A percentile compares a stretch with the other conserved stretches of the same genome.
Conservation (phyloP, 345 rosid species). For the Eucalyptus tenuipes region DNA sequence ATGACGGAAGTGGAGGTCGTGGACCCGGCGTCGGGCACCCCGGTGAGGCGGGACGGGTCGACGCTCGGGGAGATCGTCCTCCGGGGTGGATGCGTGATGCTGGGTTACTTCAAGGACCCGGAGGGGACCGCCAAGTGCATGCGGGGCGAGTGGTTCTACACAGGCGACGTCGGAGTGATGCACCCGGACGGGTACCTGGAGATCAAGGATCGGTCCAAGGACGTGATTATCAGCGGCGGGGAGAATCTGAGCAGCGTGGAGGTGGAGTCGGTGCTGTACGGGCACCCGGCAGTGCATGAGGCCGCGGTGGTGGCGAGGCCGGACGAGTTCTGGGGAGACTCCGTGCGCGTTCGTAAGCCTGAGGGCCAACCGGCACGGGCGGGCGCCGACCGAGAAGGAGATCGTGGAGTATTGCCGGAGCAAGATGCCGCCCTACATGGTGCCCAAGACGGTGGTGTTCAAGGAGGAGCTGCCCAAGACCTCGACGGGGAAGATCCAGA, state of each 20-base stretch:
- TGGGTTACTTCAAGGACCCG: constrained; percentile 66
- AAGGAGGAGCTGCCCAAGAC: constrained; percentile 11
- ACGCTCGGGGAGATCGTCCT: constrained; percentile 56
- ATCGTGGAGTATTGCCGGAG: constrained; percentile 2
- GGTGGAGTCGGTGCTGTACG: constrained; percentile 58
- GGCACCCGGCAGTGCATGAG: constrained; percentile 52
- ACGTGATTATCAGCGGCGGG: constrained; percentile 75
- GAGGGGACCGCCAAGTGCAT: constrained; percentile 34
- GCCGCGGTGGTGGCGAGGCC: constrained; percentile 85
- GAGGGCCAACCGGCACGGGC: constrained; percentile 10
- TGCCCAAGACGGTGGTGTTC: constrained; percentile 8
- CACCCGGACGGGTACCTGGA: constrained; percentile 61
- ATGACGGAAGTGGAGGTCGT: constrained; percentile 43
- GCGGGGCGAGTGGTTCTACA: constrained; percentile 51
- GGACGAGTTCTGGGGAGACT: constrained; percentile 63
- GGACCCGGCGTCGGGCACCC: constrained; percentile 28
- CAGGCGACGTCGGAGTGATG: constrained; percentile 68
- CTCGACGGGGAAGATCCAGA: constrained; percentile 11
- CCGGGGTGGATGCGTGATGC: constrained; percentile 60
- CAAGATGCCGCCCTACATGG: constrained; percentile 7
- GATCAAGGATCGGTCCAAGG: constrained; percentile 67
- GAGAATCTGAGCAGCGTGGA: constrained; percentile 76
- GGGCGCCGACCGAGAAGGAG: constrained; percentile 14
- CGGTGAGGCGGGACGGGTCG: constrained; percentile 56
- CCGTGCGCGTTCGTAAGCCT: constrained; percentile 70